phyloP scores from a whole-genome alignment of 495 filamentous ascomycete species.

The Hypoxylon fuscum region DNA sequence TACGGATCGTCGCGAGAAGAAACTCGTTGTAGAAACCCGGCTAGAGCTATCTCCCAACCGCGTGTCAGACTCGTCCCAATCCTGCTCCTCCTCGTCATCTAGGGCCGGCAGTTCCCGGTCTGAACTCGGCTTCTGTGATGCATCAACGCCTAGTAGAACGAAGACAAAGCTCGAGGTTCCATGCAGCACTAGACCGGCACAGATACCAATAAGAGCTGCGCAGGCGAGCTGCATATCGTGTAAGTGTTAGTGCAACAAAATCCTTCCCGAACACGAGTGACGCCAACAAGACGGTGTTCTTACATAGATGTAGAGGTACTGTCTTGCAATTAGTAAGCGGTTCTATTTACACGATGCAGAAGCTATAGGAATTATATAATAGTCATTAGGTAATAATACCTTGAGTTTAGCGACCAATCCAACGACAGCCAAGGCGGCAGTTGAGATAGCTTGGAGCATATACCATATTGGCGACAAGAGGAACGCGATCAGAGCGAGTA shows the following conservation, averaged over 20 bases:
- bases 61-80: constrained; percentile 13
- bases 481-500: constrained; percentile 44
- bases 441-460: constrained; percentile 42
- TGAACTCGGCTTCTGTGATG: constrained; percentile 29
- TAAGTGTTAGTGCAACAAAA: constrained; percentile 17
- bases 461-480: constrained; percentile 49
- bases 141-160: constrained; percentile 49
- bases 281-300: constrained; percentile 17
- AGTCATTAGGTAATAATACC: constrained; percentile 54
- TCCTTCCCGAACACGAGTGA: neutral
- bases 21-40: constrained; percentile 1
- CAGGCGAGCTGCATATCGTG: constrained; percentile 57
- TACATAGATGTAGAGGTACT: constrained; percentile 71
- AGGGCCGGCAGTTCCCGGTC: constrained; percentile 20
- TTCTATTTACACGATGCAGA: constrained; percentile 14
- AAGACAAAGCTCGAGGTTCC: constrained; percentile 52
- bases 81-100: constrained; percentile 51
- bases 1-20: constrained; percentile 4
- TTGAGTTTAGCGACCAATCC: constrained; percentile 67
- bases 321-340: constrained; percentile 26
- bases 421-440: constrained; percentile 31
- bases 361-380: constrained; percentile 9
- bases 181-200: constrained; percentile 61
- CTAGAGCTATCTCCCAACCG: constrained; percentile 31
- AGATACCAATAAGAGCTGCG: constrained; percentile 65